Conservation (phyloP, 2,329 filamentous ascomycete species). For the Exophiala phaeomuriformis region DNA sequence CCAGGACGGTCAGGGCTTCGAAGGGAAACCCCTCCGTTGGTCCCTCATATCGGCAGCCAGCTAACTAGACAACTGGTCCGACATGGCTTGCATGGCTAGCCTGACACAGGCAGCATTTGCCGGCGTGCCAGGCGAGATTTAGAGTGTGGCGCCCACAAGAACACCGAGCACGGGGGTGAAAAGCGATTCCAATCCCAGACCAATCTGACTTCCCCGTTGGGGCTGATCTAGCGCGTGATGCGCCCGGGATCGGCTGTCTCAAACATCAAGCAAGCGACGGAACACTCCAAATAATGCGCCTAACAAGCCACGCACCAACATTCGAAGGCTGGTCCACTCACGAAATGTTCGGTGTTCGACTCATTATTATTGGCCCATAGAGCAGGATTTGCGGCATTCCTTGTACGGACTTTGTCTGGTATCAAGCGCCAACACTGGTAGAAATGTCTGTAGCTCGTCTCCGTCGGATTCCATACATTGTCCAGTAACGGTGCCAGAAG, state of each 20-base stretch:
- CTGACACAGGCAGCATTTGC: constrained; percentile 16
- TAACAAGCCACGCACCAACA: neutral
- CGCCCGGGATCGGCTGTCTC: constrained; percentile 12
- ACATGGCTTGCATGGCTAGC: constrained; percentile 17
- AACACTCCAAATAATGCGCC: neutral
- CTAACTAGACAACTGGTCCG: constrained; percentile 20
- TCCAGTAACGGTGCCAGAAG: neutral
- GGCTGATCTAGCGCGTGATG: constrained; percentile 2
- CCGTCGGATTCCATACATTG: too few species aligned
- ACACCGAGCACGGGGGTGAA: constrained; percentile 6
- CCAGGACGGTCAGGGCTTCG: neutral
- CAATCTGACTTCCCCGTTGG: constrained; percentile 3
- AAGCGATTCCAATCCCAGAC: neutral
- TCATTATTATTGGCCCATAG: too few species aligned
- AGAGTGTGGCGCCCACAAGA: constrained; percentile 21
- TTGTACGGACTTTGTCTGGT: too few species aligned
- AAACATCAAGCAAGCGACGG: neutral
- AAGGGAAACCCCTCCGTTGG: neutral
- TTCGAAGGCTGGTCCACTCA: too few species aligned
- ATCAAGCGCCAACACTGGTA: too few species aligned
- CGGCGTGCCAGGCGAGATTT: constrained; percentile 24
- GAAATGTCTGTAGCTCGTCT: too few species aligned
- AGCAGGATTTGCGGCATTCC: too few species aligned
- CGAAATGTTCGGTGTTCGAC: too few species aligned
- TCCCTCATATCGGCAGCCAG: constrained; percentile 5